A percentile compares a stretch with the other conserved stretches of the same genome.
phyloP scores from a whole-genome alignment of 2,329 filamentous ascomycete genomes.

The Alternaria metachromatica region DNA sequence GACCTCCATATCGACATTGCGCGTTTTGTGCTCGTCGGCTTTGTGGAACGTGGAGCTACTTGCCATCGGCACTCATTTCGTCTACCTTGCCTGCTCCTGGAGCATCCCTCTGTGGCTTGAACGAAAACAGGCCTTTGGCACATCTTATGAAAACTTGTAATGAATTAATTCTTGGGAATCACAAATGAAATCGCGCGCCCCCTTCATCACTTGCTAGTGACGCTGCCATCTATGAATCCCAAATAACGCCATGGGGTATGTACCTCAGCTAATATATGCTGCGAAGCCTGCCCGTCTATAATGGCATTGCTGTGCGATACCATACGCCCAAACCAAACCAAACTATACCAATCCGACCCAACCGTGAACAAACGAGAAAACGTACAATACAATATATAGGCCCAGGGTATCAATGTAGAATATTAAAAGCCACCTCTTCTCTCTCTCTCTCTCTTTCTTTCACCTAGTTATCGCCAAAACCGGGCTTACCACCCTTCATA shows the following conservation, averaged over 20 bases:
- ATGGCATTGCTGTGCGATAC: background rate
- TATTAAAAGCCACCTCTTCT: conserved; percentile 3
- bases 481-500: conserved; percentile 50
- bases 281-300: conserved; percentile 8
- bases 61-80: conserved; percentile 31
- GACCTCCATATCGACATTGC: conserved; percentile 33
- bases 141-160: conserved; percentile 16
- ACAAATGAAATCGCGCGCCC: background rate
- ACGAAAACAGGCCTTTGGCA: conserved; percentile 33
- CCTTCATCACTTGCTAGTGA: background rate
- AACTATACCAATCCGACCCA: background rate
- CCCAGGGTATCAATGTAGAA: conserved; percentile 14
- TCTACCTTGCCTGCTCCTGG: conserved; percentile 31
- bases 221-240: background rate
- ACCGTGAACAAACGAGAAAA: background rate
- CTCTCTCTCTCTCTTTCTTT: background rate
- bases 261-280: conserved; percentile 1
- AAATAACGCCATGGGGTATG: conserved; percentile 3
- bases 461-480: conserved; percentile 11
- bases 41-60: conserved; percentile 37
- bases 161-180: background rate
- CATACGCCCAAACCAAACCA: background rate
- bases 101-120: conserved; percentile 30
- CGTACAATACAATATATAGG: background rate
- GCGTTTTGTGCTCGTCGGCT: conserved; percentile 44